phyloP scores from a whole-genome alignment of 2,329 filamentous ascomycete genomes.

The Trichoderma pleuroti region DNA sequence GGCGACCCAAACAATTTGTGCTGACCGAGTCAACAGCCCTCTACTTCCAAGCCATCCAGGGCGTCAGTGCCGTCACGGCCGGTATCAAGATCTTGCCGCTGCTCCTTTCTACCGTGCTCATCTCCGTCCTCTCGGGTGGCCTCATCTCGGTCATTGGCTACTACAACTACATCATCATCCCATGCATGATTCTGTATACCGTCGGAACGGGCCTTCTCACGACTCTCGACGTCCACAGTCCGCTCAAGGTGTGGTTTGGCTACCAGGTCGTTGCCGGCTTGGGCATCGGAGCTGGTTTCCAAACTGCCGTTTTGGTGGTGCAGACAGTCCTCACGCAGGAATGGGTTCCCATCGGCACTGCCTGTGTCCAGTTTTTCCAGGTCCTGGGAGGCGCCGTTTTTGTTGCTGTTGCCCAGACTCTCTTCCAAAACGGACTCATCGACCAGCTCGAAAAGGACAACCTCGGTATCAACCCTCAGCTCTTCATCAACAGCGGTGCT shows the following conservation, averaged over 20 bases:
- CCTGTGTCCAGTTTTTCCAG: constrained; percentile 59
- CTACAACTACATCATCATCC: constrained; percentile 39
- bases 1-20: not conserved
- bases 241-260: constrained; percentile 52
- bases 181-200: constrained; percentile 39
- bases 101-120: constrained; percentile 48
- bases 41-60: constrained; percentile 54
- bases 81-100: constrained; percentile 54
- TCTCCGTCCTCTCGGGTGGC: constrained; percentile 43
- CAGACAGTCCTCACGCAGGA: constrained; percentile 49
- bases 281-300: constrained; percentile 49
- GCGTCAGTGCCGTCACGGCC: constrained; percentile 49
- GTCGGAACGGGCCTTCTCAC: constrained; percentile 54
- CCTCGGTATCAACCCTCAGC: constrained; percentile 43
- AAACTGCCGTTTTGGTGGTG: constrained; percentile 47
- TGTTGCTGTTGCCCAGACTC: constrained; percentile 61
- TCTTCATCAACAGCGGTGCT: constrained; percentile 53
- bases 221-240: constrained; percentile 47
- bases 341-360: constrained; percentile 49
- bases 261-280: constrained; percentile 55
- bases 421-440: constrained; percentile 63
- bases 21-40: constrained; percentile 34
- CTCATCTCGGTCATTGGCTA: constrained; percentile 44
- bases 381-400: constrained; percentile 63
- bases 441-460: constrained; percentile 45